Evolutionary conservation across 495 filamentous ascomycete genomes (phyloP).

Genomic region (Daldinia caldariorum): DNA sequence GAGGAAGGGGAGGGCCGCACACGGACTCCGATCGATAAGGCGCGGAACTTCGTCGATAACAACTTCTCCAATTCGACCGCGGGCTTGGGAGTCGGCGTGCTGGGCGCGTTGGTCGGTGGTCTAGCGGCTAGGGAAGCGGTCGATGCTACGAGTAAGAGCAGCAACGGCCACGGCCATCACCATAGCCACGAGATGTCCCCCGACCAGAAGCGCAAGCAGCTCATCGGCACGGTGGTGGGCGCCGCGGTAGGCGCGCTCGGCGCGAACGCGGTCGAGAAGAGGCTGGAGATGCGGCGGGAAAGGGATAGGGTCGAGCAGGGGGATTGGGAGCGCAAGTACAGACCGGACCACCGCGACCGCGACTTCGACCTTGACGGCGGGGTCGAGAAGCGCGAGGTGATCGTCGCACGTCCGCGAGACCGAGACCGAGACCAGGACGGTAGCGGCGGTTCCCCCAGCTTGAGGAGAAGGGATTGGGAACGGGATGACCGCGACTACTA

Average conservation of each 20-base stretch:
- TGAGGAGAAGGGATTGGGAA: conserved; percentile 36
- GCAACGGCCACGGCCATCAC: conserved; percentile 16
- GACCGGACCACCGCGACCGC: conserved; percentile 7
- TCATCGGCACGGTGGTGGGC: conserved; percentile 56
- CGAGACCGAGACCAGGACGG: conserved; percentile 8
- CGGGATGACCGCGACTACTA: conserved; percentile 25
- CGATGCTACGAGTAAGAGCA: conserved; percentile 40
- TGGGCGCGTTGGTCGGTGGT: conserved; percentile 58
- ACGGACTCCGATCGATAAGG: conserved; percentile 44
- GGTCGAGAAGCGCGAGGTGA: conserved; percentile 40
- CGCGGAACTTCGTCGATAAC: conserved; percentile 44
- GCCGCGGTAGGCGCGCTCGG: conserved; percentile 58
- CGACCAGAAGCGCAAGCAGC: conserved; percentile 40
- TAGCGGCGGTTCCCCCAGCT: conserved; percentile 15
- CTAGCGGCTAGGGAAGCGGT: conserved; percentile 54
- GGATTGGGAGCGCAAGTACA: conserved; percentile 48
- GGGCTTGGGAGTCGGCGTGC: conserved; percentile 54
- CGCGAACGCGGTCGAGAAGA: conserved; percentile 58
- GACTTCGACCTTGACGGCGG: conserved; percentile 8
- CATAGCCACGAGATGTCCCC: conserved; percentile 15
- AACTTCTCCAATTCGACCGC: conserved; percentile 52
- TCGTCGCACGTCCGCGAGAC: conserved; percentile 25
- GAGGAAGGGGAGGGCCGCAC: conserved; percentile 10
- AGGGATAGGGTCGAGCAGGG: conserved; percentile 43
- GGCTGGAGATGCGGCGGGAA: conserved; percentile 47